Conservation (phyloP, 176 grass and related monocot species). For the Rhipidocladum racemiflorum region DNA sequence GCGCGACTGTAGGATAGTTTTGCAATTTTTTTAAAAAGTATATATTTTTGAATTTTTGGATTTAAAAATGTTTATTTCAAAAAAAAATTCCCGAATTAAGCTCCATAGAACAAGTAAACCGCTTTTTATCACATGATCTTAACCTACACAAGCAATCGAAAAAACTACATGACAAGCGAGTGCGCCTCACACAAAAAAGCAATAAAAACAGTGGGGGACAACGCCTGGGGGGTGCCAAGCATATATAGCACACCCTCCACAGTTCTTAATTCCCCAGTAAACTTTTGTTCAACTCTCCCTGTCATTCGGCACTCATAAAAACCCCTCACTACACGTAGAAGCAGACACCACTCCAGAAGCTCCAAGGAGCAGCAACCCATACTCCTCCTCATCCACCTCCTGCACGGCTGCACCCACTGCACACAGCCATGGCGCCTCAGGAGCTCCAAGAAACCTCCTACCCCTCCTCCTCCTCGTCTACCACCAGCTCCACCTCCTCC, state of each 20-base stretch:
- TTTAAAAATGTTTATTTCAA: no score
- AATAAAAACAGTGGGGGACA: constrained; percentile 14
- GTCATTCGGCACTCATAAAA: constrained; percentile 39
- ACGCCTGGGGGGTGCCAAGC: not conserved
- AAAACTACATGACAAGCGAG: not conserved
- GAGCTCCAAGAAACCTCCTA: constrained; percentile 49
- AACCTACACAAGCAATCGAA: not conserved
- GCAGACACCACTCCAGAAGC: constrained; percentile 30
- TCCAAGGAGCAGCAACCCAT: constrained; percentile 9
- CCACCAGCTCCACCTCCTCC: constrained; percentile 36
- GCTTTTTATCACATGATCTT: not conserved
- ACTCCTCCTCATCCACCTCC: not conserved
- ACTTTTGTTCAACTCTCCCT: not conserved
- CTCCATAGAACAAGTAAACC: no score
- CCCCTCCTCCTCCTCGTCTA: constrained; percentile 36
- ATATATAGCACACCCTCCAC: constrained; percentile 2
- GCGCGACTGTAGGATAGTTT: no score
- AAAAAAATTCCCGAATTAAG: no score
- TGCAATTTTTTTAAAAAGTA: no score
- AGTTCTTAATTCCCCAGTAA: constrained; percentile 33
- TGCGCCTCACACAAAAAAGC: constrained; percentile 18
- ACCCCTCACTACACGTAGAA: constrained; percentile 40
- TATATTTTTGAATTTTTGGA: no score
- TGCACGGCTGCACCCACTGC: not conserved
- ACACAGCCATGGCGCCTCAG: constrained; percentile 28